Percentiles rank a stretch among this genome's conserved stretches.
Evolutionary conservation across 352 stramenopile genomes (phyloP).

Genomic region (Phytophthora nicotianae): DNA sequence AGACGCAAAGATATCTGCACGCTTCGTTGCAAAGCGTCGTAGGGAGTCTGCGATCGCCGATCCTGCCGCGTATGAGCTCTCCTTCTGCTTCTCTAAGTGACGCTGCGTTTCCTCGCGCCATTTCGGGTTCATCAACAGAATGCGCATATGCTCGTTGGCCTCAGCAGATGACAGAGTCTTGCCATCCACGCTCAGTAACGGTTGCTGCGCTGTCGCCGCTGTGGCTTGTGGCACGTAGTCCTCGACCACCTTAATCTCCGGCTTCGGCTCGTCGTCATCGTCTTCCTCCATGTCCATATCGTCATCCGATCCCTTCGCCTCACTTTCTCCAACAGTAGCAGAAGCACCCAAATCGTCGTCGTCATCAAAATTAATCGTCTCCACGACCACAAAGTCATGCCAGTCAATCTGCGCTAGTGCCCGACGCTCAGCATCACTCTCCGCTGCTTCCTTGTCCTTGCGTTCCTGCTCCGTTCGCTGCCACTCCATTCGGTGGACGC

Average conservation of each 20-base stretch:
- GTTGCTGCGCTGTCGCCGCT: conserved; percentile 37
- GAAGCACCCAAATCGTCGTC: conserved; percentile 74
- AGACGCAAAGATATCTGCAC: conserved; percentile 94
- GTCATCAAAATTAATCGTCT: conserved; percentile 97
- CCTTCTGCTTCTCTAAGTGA: conserved; percentile 97
- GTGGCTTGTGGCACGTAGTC: conserved; percentile 82
- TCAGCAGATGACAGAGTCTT: conserved; percentile 88
- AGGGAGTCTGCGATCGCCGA: conserved; percentile 96
- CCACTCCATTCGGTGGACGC: conserved; percentile 86
- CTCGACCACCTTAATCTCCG: conserved; percentile 81
- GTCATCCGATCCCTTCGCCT: conserved; percentile 69
- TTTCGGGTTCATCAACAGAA: conserved; percentile 98
- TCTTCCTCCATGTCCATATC: conserved; percentile 91
- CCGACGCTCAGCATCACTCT: conserved; percentile 75
- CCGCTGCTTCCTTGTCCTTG: conserved; percentile 71
- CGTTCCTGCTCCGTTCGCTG: conserved; percentile 74
- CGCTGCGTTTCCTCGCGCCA: conserved; percentile 96
- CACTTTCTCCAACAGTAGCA: conserved; percentile 27
- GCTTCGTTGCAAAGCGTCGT: conserved; percentile 90
- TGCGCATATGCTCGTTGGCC: conserved; percentile 99
- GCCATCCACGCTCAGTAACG: conserved; percentile 80
- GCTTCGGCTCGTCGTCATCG: conserved; percentile 61
- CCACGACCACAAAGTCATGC: conserved; percentile 99
- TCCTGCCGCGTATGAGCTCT: conserved; percentile 94
- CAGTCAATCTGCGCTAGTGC: conserved; percentile 95